These are phyloP conservation scores for Cystobasidium onofrii DNA, from an alignment of 768 basidiomycete species.

Conservation along the genomic window DNA sequence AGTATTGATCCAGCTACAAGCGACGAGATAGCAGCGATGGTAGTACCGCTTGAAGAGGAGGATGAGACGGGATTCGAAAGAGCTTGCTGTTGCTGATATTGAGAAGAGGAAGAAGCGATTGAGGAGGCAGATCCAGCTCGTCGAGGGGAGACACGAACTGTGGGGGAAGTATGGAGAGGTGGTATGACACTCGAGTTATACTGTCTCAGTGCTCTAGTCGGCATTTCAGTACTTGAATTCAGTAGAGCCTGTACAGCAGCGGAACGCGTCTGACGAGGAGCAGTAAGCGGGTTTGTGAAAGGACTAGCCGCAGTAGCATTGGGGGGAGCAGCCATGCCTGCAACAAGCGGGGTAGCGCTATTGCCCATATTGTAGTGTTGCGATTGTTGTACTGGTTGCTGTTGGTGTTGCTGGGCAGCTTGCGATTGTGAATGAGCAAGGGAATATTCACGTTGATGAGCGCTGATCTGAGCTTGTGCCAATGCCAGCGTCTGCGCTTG, in stretches of 20 bases:
- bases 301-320: neutral
- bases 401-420: neutral
- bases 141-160: neutral
- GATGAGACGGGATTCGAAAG: neutral
- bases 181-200: neutral
- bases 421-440: neutral
- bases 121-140: neutral
- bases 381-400: neutral
- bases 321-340: neutral
- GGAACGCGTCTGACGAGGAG: neutral
- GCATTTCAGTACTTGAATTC: neutral
- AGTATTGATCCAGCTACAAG: constrained; percentile 1
- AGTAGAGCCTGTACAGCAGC: neutral
- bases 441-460: neutral
- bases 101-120: neutral
- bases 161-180: no score
- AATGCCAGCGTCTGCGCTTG: neutral
- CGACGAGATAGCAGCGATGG: neutral
- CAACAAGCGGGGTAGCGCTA: neutral
- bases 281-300: neutral
- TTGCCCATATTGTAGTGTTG: no score
- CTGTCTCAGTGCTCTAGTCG: constrained; percentile 15
- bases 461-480: neutral
- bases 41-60: constrained; percentile 7
- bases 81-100: no score